A percentile compares a stretch with the other conserved stretches of the same genome.
These are phyloP conservation scores for Phtheirospermum japonicum DNA, from an alignment of 257 asterid species.

Conservation along the genomic window DNA sequence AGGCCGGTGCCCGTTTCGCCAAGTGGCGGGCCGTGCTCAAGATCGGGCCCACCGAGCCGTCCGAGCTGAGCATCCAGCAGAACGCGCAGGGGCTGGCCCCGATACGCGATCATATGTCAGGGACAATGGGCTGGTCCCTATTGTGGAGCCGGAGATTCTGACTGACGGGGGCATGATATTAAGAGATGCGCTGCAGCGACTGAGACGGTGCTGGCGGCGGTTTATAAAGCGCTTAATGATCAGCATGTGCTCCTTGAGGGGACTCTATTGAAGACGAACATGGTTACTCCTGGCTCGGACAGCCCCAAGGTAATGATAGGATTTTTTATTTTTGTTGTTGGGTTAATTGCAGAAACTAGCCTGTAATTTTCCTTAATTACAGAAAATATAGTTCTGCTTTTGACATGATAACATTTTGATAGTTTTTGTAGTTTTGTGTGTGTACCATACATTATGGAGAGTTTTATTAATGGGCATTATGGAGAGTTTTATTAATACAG, in stretches of 20 bases:
- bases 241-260: slow-evolving; percentile 92
- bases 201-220: slow-evolving; percentile 72
- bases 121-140: slow-evolving; percentile 87
- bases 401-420: no score
- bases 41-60: slow-evolving; percentile 71
- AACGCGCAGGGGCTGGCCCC: slow-evolving; percentile 90
- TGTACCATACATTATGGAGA: no score
- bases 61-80: slow-evolving; percentile 68
- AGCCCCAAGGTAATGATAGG: slow-evolving; percentile 79
- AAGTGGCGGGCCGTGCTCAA: slow-evolving; percentile 87
- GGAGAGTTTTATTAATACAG: no score
- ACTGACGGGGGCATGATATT: slow-evolving; percentile 74
- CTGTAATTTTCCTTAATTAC: no score
- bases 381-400: no score
- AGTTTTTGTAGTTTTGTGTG: no score
- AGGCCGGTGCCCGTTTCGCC: slow-evolving; percentile 86
- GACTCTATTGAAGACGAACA: slow-evolving; percentile 84
- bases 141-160: slow-evolving; percentile 82
- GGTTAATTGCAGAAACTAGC: no score
- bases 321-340: no score
- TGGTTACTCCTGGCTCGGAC: slow-evolving; percentile 89
- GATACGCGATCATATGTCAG: slow-evolving; percentile 86
- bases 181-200: slow-evolving; percentile 73
- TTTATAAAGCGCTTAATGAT: slow-evolving; percentile 77
- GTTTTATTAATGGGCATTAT: no score